Base-by-base conservation (phyloP, 768 basidiomycete genomes). In the Pleurotus tuoliensis region DNA sequence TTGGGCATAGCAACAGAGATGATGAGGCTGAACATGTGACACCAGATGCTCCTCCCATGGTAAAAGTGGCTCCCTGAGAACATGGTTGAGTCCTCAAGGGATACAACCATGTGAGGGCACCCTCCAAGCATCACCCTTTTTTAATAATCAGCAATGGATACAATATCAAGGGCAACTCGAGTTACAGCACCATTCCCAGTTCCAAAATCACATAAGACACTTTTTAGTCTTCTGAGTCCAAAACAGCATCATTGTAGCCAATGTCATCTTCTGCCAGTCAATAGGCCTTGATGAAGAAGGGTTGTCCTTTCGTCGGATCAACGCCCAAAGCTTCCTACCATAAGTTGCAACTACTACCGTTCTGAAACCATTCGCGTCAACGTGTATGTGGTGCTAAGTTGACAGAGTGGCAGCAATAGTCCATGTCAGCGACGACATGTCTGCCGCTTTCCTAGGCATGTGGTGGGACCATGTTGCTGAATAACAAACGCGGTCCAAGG, bases 161-260 rank as follows among this genome's bases (percentile, higher is more conserved):
- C 8, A 22, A 20, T 24, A 39, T 39, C 34, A 39, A 24, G 2
- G 11, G 27, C 15, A 18, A 49, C 34, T 27, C 1, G 8, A 52
- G 39, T 39, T 25, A 52, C 51, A 52, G 38, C 15, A 39, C 39
- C 2, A 16, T 39, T 11, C 51, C 51, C 7, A 39, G 51, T 24
- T 52, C 51, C 51, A 52, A 52, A 20, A 52, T 41, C 18, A n/a
- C 38, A 22, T 52, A 52, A 7, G n/a, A 13, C 15, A 52, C 49
- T 12, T 15, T 18, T 1, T 39, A 52, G 12, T 52, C 24, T 15
- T n/a, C 18, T 3, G 51, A 40, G 15, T 39, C 18, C 39, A 52
- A 15, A 6, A 52, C 34, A 15, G 49, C 15, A 1, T 52, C n/a
- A 25, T 20, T 24, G 18, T 52, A 18, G 16, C 18, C 37, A 15